Percentiles rank a stretch among this genome's conserved stretches.
phyloP scores from a whole-genome alignment of 352 stramenopile genomes.

The Phytophthora pisi region DNA sequence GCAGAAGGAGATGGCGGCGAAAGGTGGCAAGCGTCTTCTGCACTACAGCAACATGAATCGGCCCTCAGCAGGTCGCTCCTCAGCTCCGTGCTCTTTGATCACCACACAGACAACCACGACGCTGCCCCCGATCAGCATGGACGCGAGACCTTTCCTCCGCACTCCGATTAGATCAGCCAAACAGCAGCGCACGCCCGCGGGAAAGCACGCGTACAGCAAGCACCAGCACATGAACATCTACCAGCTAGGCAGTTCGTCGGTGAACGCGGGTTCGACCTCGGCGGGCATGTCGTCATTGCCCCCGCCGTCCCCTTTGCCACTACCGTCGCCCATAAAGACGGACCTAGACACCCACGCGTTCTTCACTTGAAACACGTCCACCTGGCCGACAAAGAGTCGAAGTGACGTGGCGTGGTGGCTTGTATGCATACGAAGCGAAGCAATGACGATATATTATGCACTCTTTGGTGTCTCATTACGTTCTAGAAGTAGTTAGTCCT shows the following conservation, averaged over 20 bases:
- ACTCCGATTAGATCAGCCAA: conserved; percentile 36
- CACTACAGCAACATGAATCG: conserved; percentile 38
- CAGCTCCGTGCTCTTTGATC: conserved; percentile 26
- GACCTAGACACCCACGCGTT: conserved; percentile 87
- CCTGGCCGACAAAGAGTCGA: too few relatives aligned
- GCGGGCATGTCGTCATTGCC: conserved; percentile 29
- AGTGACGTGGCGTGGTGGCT: conserved; percentile 4
- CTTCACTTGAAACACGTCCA: conserved; percentile 61
- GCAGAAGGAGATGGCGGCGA: conserved; percentile 73
- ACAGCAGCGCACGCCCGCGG: conserved; percentile 27
- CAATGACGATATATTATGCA: conserved; percentile 24
- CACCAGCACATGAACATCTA: conserved; percentile 28
- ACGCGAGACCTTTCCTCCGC: conserved; percentile 35
- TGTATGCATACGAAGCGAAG: conserved; percentile 29
- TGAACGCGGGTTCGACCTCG: conserved; percentile 14
- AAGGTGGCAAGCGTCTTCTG: conserved; percentile 44
- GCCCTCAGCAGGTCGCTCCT: conserved; percentile 11
- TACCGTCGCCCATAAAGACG: conserved; percentile 85
- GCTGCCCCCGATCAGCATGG: conserved; percentile 39
- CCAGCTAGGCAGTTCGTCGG: conserved; percentile 25
- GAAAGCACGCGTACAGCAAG: conserved; percentile 29
- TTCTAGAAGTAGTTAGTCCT: conserved; percentile 16
- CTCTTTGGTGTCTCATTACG: conserved; percentile 1
- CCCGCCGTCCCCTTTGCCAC: conserved; percentile 52
- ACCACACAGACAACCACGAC: conserved; percentile 29